These are phyloP conservation scores for Vachellia collinsii DNA, from an alignment of 306 rosid species.

Conservation along the genomic window DNA sequence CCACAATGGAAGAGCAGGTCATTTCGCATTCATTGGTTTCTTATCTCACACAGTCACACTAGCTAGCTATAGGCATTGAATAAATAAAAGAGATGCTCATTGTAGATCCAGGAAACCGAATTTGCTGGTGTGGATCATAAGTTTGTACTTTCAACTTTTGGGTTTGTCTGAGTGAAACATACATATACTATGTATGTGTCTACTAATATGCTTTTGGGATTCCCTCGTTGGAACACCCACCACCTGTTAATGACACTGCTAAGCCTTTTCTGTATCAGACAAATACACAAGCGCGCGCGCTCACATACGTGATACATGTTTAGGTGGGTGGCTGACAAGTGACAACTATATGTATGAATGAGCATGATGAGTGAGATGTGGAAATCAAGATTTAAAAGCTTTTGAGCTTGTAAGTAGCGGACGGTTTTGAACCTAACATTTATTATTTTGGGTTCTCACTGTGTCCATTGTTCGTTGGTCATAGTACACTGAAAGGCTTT, in stretches of 20 bases:
- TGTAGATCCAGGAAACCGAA: constrained; percentile 38
- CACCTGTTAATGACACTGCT: constrained; percentile 27
- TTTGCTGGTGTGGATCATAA: constrained; percentile 35
- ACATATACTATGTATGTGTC: constrained; percentile 8
- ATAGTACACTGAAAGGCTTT: not conserved
- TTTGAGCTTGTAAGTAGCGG: not conserved
- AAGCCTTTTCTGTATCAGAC: constrained; percentile 6
- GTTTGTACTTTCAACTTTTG: constrained; percentile 24
- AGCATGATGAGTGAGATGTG: not conserved
- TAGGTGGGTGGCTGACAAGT: not conserved
- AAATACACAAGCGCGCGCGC: constrained; percentile 1
- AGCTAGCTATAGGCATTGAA: not conserved
- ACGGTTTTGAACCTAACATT: not conserved
- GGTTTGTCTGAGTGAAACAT: constrained; percentile 20
- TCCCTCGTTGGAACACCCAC: constrained; percentile 27
- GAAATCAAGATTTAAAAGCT: not conserved
- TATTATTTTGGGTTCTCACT: not conserved
- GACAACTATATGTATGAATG: not conserved
- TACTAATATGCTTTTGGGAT: constrained; percentile 29
- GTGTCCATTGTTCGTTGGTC: not conserved
- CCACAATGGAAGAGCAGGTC: constrained; percentile 43
- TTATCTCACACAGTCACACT: not conserved
- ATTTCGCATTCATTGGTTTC: constrained; percentile 36
- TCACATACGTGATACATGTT: not conserved
- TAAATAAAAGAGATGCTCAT: constrained; percentile 40